Base-by-base conservation (phyloP, 495 filamentous ascomycete genomes). In the Opeltia flavorubescens region DNA sequence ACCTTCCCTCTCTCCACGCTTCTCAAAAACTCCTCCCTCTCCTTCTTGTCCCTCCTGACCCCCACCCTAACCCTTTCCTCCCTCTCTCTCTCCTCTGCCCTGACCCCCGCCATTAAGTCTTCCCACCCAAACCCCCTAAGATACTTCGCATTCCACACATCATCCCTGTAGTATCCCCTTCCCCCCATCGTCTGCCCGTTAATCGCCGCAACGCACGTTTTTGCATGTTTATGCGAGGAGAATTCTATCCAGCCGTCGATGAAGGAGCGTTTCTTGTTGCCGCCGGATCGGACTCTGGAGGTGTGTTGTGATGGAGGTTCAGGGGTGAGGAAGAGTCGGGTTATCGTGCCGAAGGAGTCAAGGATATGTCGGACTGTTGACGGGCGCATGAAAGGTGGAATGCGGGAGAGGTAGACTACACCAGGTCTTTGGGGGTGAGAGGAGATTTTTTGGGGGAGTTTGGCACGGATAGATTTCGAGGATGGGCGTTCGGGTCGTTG, bases 171-270 rank as follows among this genome's bases (percentile, higher is more conserved):
- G 63, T 80, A 93, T 11, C 78, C 74, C 4, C 87, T 80, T 66
- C 94, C 95, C 23, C 87, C 87, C 36, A 95, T 78, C 21, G 72
- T 87, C 24, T 72, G 69, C 24, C 84, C 80, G 62, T 96, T 96
- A 28, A 96, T 62, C 2, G 83, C 74, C 56, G 94, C 88, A n/a
- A 82, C 87, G 5, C 75, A 84, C 8, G 79, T 62, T 58, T 93
- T 93, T 3, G 91, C 93, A 31, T 84, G 80, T 54, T 77, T 79
- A 59, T 84, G 80, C 25, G 70, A 68, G 20, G 74, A 61, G 55
- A 94, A 95, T 56, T 98, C 91, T 15, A 96, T 78, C 91, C 91
- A 98, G 1, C 91, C 91, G 58, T 96, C 93, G 5, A 78, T 80
- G 62, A 83, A 98, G 13, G 70, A 76, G 48, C 83, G 77, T 58